Evolutionary conservation across 164 flowering plant genomes (phyloP), one percentile per base, ranked within the genome.

Genomic region (Nelumbo lutea): DNA sequence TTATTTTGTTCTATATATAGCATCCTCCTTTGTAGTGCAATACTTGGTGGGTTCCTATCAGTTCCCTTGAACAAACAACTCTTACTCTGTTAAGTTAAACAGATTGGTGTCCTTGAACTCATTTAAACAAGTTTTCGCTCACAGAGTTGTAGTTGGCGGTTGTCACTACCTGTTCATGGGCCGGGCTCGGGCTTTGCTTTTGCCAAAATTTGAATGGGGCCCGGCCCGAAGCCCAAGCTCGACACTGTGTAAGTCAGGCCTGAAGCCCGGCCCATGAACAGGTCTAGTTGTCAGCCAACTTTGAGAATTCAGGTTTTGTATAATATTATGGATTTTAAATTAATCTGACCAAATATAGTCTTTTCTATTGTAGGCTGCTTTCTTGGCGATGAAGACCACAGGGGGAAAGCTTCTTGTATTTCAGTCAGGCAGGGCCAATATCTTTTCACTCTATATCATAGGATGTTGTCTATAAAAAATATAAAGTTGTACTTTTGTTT

Each of bases 361-460:
- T n/a, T 56, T 52, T 43, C 58, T 67, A n/a, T 61, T 72, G 60
- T 80, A 96, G 99, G 99, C 96, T 72, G 95, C 96, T 68, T 93
- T 85, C 79, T 75, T 96, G 87, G 95, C 99, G 15, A 86, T 92
- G 93, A 90, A 93, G 81, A 81, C 77, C 65, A 91, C 89, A 68
- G 99, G 99, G 61, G 99, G 99, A 63, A 92, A 92, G 72, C 95
- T 96, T 75, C 68, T 93, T 70, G 98, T 91, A 47, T 96, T 96
- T 79, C 99, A 89, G 75, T 93, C 99, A 83, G 98, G 99, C 77
- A 84, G 84, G 83, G 53, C 66, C 13, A 27, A 55, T 13, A 14
- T 15, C 13, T 52, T 61, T n/a, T 42, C 7, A 15, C 7, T 57
- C 39, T 38, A 13, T 62, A n/a, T 50, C 62, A 51, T 15, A 14